Conservation (phyloP, 108 stramenopile species). For the Pseudonitzschia multiseries region DNA sequence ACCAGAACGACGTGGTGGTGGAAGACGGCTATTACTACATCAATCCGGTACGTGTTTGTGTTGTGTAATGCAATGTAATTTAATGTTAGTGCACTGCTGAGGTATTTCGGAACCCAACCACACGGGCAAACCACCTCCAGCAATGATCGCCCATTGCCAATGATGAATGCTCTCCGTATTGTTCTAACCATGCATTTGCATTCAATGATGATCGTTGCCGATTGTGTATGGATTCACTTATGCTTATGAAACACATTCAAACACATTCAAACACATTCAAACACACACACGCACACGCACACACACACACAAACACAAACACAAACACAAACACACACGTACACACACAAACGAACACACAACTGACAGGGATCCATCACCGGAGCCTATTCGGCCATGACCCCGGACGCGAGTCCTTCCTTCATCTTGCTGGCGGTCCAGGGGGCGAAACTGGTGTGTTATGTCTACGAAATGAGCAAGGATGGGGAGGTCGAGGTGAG, state of each 20-base stretch:
- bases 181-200: no score
- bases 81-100: no score
- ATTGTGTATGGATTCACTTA: no score
- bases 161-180: no score
- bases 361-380: conserved; percentile 80
- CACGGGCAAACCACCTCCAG: no score
- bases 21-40: conserved; percentile 85
- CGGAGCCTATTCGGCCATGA: conserved; percentile 80
- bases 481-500: conserved; percentile 83
- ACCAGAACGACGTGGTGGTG: conserved; percentile 86
- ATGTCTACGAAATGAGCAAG: conserved; percentile 76
- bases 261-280: no score
- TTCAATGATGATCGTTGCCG: no score
- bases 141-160: no score
- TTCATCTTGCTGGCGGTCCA: conserved; percentile 96
- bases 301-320: background rate
- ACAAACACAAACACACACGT: background rate
- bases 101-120: no score
- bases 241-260: no score
- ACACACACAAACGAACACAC: no score
- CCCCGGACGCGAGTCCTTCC: conserved; percentile 59
- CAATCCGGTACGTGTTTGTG: conserved; percentile 71
- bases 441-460: conserved; percentile 90
- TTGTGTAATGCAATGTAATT: background rate
- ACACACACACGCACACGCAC: no score